Evolutionary conservation across 2,329 filamentous ascomycete species (phyloP).

Genomic region (Shiraia sp.): DNA sequence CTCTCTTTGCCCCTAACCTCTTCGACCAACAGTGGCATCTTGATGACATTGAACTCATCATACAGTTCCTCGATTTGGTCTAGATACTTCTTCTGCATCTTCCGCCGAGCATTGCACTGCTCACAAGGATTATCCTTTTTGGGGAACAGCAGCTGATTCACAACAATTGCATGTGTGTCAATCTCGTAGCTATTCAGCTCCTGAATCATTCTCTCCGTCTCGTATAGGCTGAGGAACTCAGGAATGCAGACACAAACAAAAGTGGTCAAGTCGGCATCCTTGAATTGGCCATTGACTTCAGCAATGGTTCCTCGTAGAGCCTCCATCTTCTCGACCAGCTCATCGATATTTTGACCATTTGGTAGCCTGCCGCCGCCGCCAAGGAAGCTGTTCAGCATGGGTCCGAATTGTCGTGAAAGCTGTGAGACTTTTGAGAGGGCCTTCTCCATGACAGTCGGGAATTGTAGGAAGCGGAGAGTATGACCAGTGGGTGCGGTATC

Average conservation of each 20-base stretch:
- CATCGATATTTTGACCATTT: conserved; percentile 88
- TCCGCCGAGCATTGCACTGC: conserved; percentile 89
- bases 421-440: conserved; percentile 96
- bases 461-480: conserved; percentile 97
- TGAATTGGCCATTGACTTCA: conserved; percentile 98
- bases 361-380: conserved; percentile 77
- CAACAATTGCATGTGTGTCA: conserved; percentile 95
- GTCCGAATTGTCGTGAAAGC: conserved; percentile 90
- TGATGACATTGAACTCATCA: conserved; percentile 98
- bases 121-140: conserved; percentile 83
- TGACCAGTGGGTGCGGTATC: conserved; percentile 97
- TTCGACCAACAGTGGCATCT: conserved; percentile 94
- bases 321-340: conserved; percentile 94
- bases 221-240: conserved; percentile 94
- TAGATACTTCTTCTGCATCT: conserved; percentile 99
- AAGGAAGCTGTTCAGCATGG: conserved; percentile 91
- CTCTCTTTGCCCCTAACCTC: conserved; percentile 95
- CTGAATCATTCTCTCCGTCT: conserved; percentile 99
- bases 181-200: conserved; percentile 91
- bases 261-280: conserved; percentile 91
- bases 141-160: conserved; percentile 96
- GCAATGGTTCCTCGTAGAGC: conserved; percentile 87
- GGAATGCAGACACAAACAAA: conserved; percentile 99
- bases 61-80: conserved; percentile 99
- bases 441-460: conserved; percentile 97